These are phyloP conservation scores for Mycena rebaudengoi DNA, from an alignment of 768 basidiomycete genomes.

Conservation along the genomic window DNA sequence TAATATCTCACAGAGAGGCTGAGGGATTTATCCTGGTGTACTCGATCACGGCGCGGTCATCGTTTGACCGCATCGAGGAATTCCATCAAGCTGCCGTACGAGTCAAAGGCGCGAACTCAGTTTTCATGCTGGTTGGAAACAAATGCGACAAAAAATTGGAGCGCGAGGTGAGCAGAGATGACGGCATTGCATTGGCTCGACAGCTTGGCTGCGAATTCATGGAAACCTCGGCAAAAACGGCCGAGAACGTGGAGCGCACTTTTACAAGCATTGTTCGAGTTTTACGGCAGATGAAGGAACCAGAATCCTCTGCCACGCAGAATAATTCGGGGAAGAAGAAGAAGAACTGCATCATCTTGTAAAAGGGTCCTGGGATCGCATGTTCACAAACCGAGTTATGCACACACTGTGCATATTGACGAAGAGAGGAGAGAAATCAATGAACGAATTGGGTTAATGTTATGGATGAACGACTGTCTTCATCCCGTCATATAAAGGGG, in stretches of 20 bases:
- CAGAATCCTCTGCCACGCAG: constrained; percentile 45
- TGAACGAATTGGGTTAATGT: too few relatives aligned
- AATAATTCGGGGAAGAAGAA: constrained; percentile 54
- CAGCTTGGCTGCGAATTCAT: constrained; percentile 91
- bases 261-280: constrained; percentile 88
- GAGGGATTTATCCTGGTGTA: constrained; percentile 97
- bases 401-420: too few relatives aligned
- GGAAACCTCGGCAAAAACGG: constrained; percentile 96
- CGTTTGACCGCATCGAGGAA: constrained; percentile 87
- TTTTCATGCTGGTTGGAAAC: constrained; percentile 95
- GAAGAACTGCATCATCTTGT: constrained; percentile 80
- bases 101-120: constrained; percentile 84
- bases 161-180: constrained; percentile 90
- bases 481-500: too few relatives aligned
- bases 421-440: too few relatives aligned
- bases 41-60: constrained; percentile 90
- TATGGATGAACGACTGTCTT: too few relatives aligned
- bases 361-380: too few relatives aligned
- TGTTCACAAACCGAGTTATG: too few relatives aligned
- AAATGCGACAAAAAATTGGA: constrained; percentile 91
- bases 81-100: constrained; percentile 91
- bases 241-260: constrained; percentile 88
- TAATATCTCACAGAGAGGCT: constrained; percentile 77
- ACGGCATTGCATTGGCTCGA: constrained; percentile 83
- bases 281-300: constrained; percentile 74